Conservation (phyloP, 306 rosid species). For the Acacia melanoxylon region DNA sequence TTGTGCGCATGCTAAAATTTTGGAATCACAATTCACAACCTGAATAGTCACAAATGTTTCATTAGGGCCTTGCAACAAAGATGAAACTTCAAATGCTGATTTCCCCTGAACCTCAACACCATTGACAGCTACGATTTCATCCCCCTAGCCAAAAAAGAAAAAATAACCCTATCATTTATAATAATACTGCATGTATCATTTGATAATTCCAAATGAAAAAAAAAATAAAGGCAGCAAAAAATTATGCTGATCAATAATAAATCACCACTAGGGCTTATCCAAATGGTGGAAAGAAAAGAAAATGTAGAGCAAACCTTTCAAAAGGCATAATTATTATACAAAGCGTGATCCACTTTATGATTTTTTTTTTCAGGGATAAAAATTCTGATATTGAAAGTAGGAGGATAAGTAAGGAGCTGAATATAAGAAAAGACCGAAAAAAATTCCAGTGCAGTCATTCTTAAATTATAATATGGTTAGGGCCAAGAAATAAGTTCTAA, state of each 20-base stretch:
- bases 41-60: slow-evolving; percentile 83
- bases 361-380: not conserved
- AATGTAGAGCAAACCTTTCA: not conserved
- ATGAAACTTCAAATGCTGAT: slow-evolving; percentile 90
- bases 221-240: not conserved
- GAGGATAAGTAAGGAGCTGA: not conserved
- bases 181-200: not conserved
- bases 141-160: slow-evolving; percentile 60
- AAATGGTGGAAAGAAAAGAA: not conserved
- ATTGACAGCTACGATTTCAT: slow-evolving; percentile 88
- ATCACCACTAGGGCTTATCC: not conserved
- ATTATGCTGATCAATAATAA: not conserved
- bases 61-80: slow-evolving; percentile 85
- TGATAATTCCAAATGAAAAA: not conserved
- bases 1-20: slow-evolving; percentile 37
- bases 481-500: not conserved
- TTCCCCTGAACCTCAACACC: slow-evolving; percentile 74
- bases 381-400: not conserved
- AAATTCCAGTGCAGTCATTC: not conserved
- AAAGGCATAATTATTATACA: slow-evolving; percentile 8
- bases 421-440: not conserved
- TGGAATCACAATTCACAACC: slow-evolving; percentile 68
- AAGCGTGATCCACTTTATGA: not conserved
- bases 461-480: not conserved
- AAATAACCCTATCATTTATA: not conserved